These are phyloP conservation scores for Cladobotryum mycophilum DNA, from an alignment of 2,329 filamentous ascomycete genomes.

Conservation along the genomic window DNA sequence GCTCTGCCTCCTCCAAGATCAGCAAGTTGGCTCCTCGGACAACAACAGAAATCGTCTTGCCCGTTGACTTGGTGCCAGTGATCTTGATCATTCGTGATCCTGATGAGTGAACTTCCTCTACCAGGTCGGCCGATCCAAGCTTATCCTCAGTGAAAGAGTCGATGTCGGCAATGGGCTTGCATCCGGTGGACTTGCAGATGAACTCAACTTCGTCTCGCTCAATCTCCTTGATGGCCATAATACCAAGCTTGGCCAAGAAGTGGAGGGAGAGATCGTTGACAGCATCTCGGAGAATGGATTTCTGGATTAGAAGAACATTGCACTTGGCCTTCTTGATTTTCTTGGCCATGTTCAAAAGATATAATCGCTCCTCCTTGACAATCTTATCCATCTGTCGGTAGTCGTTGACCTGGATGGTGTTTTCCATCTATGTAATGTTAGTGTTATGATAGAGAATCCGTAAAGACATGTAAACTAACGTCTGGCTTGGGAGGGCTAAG, in stretches of 20 bases:
- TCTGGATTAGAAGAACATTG: conserved; percentile 96
- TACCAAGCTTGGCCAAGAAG: conserved; percentile 95
- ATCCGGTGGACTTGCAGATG: conserved; percentile 97
- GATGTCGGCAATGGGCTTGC: conserved; percentile 97
- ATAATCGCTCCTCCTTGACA: conserved; percentile 96
- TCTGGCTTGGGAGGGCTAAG: conserved; percentile 97
- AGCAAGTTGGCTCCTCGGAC: conserved; percentile 89
- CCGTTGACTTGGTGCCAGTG: conserved; percentile 76
- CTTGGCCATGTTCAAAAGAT: conserved; percentile 97
- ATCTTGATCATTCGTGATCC: conserved; percentile 93
- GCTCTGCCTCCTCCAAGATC: conserved; percentile 95
- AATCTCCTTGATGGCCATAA: conserved; percentile 93
- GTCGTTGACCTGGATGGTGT: conserved; percentile 98
- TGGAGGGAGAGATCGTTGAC: conserved; percentile 97
- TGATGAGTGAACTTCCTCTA: conserved; percentile 83
- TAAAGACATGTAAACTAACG: conserved; percentile 42
- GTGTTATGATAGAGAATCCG: conserved; percentile 7
- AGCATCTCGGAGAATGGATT: conserved; percentile 94
- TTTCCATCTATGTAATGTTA: conserved; percentile 71
- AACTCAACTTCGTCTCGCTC: conserved; percentile 99
- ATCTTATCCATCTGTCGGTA: conserved; percentile 99
- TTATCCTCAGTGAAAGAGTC: conserved; percentile 99
- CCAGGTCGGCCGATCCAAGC: conserved; percentile 84
- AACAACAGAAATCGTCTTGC: conserved; percentile 90
- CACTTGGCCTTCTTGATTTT: conserved; percentile 99